Percentiles rank a stretch among this genome's conserved stretches.
phyloP scores from a whole-genome alignment of 2,329 filamentous ascomycete genomes.

The Alternaria sp. region DNA sequence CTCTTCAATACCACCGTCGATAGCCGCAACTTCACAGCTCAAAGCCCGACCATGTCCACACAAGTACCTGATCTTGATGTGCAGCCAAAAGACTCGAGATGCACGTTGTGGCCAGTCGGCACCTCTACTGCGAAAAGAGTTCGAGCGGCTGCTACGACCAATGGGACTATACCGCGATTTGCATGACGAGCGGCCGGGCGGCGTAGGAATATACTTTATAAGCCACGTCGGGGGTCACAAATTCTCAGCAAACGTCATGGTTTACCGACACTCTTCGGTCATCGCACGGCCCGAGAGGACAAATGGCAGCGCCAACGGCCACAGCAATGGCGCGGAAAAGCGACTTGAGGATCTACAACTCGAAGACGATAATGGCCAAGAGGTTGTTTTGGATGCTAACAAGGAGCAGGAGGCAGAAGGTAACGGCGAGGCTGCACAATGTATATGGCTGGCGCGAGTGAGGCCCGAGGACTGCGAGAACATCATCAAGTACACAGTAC shows the following conservation, averaged over 20 bases:
- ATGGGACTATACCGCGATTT: slow-evolving; percentile 86
- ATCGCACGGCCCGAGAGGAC: slow-evolving; percentile 28
- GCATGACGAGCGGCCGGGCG: slow-evolving; percentile 86
- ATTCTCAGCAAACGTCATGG: slow-evolving; percentile 91
- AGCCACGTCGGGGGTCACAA: slow-evolving; percentile 97
- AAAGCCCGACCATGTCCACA: slow-evolving; percentile 77
- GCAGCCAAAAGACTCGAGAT: slow-evolving; percentile 93
- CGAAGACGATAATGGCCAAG: slow-evolving; percentile 49
- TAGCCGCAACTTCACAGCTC: slow-evolving; percentile 53
- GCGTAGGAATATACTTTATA: slow-evolving; percentile 96
- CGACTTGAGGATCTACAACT: slow-evolving; percentile 52
- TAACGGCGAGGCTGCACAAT: slow-evolving; percentile 71
- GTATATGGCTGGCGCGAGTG: slow-evolving; percentile 90
- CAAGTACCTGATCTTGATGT: slow-evolving; percentile 86
- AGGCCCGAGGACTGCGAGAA: slow-evolving; percentile 91
- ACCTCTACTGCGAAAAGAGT: slow-evolving; percentile 84
- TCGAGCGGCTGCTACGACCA: slow-evolving; percentile 86
- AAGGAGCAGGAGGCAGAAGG: slow-evolving; percentile 51
- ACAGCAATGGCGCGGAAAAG: slow-evolving; percentile 43
- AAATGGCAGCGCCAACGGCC: slow-evolving; percentile 27
- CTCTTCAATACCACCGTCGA: slow-evolving; percentile 36
- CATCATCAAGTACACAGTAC: slow-evolving; percentile 83
- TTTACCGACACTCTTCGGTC: slow-evolving; percentile 71
- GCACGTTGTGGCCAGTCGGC: slow-evolving; percentile 94
- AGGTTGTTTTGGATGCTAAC: slow-evolving; percentile 44